Base-by-base conservation (phyloP, 2,329 filamentous ascomycete species). In the Sporothrix phasma region DNA sequence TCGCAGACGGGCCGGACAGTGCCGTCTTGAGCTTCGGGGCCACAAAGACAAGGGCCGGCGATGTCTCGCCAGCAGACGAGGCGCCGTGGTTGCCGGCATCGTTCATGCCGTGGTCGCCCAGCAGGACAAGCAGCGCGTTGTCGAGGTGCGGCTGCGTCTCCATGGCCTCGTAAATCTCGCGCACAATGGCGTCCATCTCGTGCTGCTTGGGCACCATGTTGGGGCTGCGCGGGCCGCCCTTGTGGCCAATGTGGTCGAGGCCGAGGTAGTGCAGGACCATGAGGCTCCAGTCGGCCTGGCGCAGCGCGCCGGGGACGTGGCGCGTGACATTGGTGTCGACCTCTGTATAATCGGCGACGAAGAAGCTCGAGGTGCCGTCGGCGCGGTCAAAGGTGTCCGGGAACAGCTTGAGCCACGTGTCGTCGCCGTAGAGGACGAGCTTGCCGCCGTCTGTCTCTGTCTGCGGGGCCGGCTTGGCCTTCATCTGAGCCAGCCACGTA, bases 91-190 rank as follows among this genome's bases (percentile, higher is more conserved):
- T 97, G 2, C 94, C 94, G 22, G 90, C 94, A 70, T 97, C 93
- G 70, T 97, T 99, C 94, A 99, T 99, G n/a, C 94, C 94, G 73
- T 99, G 94, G 71, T 99, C 95, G 64, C 94, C 94, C 64, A 88
- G 91, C 6, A 99, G 77, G 3, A 99, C 86, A 53, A 99, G 82
- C 1, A 99, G 77, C 0, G 93, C 92, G 4, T 89, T 88, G 37
- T 84, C 73, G 1, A 97, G 84, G 73, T 96, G 88, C 1, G 81
- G 73, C 64, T 89, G 77, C 3, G 80, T 81, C 71, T 88, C 82
- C 68, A 99, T 88, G 6, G 90, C 88, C 13, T 81, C 78, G 72
- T 90, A 97, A 29, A 99, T 88, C 64, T 84, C 77, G 66, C 80
- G 79, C 1, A 72, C 71, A 11, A 74, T 67, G 31, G 62, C 70